Conservation (phyloP, 2,329 filamentous ascomycete genomes). For the Cordyceps militaris region DNA sequence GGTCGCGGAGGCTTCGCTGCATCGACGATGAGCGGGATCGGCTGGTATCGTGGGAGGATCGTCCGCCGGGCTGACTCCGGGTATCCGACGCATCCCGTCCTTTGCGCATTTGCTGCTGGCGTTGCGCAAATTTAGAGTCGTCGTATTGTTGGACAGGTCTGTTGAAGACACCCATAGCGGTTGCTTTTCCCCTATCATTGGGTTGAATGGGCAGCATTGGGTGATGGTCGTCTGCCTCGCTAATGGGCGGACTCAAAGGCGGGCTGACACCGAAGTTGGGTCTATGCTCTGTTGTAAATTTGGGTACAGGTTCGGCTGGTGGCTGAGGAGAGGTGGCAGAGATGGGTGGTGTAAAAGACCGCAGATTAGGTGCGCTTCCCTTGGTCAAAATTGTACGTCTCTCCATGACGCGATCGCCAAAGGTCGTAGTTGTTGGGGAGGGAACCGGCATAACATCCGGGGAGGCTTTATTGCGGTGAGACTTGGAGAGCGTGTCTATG, state of each 20-base stretch:
- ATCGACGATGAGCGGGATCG: constrained; percentile 42
- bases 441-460: constrained; percentile 41
- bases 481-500: constrained; percentile 69
- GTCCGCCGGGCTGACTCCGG: constrained; percentile 44
- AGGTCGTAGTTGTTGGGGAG: constrained; percentile 37
- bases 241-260: constrained; percentile 50
- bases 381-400: constrained; percentile 42
- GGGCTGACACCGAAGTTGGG: constrained; percentile 27
- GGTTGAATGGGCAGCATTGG: constrained; percentile 60
- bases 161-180: constrained; percentile 56
- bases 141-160: constrained; percentile 73
- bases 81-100: constrained; percentile 46
- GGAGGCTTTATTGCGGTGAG: constrained; percentile 42
- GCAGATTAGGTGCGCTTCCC: constrained; percentile 63
- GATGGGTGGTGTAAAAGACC: constrained; percentile 45
- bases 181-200: constrained; percentile 74
- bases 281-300: constrained; percentile 28
- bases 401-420: constrained; percentile 41
- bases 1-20: constrained; percentile 30
- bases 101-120: constrained; percentile 73
- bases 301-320: constrained; percentile 30
- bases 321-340: constrained; percentile 33
- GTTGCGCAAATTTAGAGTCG: constrained; percentile 75
- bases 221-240: constrained; percentile 65
- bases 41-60: constrained; percentile 26